phyloP scores from a whole-genome alignment of 1,284 basidiomycete genomes.

The Anthracocystis setariae region DNA sequence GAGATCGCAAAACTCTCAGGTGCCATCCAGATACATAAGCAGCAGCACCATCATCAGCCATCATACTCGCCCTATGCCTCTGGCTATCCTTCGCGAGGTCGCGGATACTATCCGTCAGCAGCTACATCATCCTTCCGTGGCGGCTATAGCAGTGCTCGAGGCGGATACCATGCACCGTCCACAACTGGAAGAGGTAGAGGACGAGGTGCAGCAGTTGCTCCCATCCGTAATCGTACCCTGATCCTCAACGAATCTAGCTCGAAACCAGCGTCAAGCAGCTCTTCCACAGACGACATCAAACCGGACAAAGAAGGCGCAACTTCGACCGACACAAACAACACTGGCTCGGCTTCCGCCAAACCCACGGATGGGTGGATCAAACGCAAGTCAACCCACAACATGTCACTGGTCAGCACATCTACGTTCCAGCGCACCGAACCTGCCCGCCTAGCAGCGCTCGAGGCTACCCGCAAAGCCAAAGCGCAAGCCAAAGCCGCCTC shows the following conservation, averaged over 20 bases:
- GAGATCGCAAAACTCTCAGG: constrained; percentile 62
- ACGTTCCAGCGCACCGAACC: constrained; percentile 59
- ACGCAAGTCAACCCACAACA: constrained; percentile 55
- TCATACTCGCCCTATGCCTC: constrained; percentile 9
- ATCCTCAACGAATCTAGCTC: constrained; percentile 38
- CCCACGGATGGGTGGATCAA: constrained; percentile 57
- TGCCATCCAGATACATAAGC: constrained; percentile 56
- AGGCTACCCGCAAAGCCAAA: constrained; percentile 48
- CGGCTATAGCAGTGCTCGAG: constrained; percentile 11
- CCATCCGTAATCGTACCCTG: constrained; percentile 45
- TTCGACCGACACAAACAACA: neutral
- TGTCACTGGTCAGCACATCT: constrained; percentile 59
- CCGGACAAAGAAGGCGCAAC: neutral
- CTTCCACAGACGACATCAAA: no score
- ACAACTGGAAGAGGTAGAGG: constrained; percentile 25
- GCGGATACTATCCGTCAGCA: constrained; percentile 11
- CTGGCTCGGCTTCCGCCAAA: neutral
- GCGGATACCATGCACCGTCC: constrained; percentile 8
- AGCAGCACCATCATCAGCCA: constrained; percentile 18
- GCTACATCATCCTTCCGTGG: constrained; percentile 19
- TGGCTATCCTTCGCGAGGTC: constrained; percentile 15
- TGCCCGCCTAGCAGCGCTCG: constrained; percentile 55
- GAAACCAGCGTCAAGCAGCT: neutral
- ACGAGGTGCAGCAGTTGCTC: constrained; percentile 16
- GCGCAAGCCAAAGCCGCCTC: constrained; percentile 20